Percentiles rank a stretch among this genome's conserved stretches.
phyloP scores from a whole-genome alignment of 2,329 filamentous ascomycete genomes.

The Phialophora verrucosa region DNA sequence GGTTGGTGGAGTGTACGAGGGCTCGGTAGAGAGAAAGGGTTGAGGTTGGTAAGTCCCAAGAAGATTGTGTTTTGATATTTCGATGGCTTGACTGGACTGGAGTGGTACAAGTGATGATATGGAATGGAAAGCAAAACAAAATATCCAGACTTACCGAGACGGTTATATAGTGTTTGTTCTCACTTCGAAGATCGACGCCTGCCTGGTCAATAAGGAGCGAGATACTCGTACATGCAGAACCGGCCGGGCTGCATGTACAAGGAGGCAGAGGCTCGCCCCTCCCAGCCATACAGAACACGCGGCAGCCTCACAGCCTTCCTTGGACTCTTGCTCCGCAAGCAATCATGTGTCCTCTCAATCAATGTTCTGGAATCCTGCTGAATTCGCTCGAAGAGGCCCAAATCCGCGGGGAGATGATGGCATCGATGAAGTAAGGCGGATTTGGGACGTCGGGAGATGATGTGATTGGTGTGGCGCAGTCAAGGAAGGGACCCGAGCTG shows the following conservation, averaged over 20 bases:
- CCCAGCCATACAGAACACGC: slow-evolving; percentile 6
- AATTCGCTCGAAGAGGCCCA: slow-evolving; percentile 7
- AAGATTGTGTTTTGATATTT: not conserved
- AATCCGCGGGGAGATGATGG: slow-evolving; percentile 3
- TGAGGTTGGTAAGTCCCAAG: too few species aligned
- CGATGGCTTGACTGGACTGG: not conserved
- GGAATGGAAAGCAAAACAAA: not conserved
- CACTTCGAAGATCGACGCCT: slow-evolving; percentile 6
- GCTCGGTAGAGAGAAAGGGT: too few species aligned
- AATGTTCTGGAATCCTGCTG: slow-evolving; percentile 23
- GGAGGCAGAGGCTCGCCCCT: not conserved
- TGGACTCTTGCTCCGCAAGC: not conserved
- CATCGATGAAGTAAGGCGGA: slow-evolving; percentile 12
- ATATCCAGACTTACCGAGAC: not conserved
- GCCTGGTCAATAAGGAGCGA: not conserved
- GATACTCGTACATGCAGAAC: not conserved
- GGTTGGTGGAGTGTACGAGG: not conserved
- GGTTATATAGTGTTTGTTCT: slow-evolving; percentile 4
- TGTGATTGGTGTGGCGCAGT: slow-evolving; percentile 19
- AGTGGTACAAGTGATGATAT: not conserved
- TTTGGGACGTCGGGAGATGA: slow-evolving; percentile 3
- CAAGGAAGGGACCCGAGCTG: not conserved
- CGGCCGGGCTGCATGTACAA: not conserved
- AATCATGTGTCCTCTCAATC: not conserved
- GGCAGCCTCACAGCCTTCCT: slow-evolving; percentile 5